Percentiles rank a stretch among this genome's conserved stretches.
These are phyloP conservation scores for Ajuga reptans DNA, from an alignment of 305 asterid species.

Conservation along the genomic window DNA sequence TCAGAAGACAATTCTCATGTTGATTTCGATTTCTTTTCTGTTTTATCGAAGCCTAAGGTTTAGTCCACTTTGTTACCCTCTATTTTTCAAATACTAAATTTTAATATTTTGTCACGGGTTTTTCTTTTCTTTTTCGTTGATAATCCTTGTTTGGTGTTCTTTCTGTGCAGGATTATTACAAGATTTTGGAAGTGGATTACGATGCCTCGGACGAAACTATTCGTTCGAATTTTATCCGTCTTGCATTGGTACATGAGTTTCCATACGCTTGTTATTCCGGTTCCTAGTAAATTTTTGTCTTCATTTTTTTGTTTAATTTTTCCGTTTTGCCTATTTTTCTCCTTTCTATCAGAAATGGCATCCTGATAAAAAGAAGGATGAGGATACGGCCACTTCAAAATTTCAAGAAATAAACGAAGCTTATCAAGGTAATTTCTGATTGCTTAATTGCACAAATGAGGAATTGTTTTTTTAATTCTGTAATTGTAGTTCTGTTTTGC, in stretches of 20 bases:
- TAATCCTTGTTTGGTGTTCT: background rate
- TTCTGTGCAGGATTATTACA: slow-evolving; percentile 59
- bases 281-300: background rate
- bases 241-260: slow-evolving; percentile 64
- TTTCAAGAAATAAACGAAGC: slow-evolving; percentile 94
- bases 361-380: slow-evolving; percentile 77
- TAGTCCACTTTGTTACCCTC: background rate
- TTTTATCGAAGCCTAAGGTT: slow-evolving; percentile 67
- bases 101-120: slow-evolving; percentile 16
- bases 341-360: slow-evolving; percentile 67
- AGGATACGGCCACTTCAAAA: slow-evolving; percentile 51
- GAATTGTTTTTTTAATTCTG: background rate
- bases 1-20: slow-evolving; percentile 34
- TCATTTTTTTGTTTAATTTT: background rate
- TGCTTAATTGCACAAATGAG: background rate
- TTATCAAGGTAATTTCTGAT: slow-evolving; percentile 48
- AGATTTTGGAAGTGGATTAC: slow-evolving; percentile 70
- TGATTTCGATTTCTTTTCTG: slow-evolving; percentile 58
- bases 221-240: slow-evolving; percentile 76
- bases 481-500: background rate
- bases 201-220: slow-evolving; percentile 83
- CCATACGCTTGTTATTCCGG: background rate
- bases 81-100: background rate
- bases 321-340: background rate
- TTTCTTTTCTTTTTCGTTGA: background rate